Evolutionary conservation across 192 early-diverging fungal species (phyloP).

Genomic region (Podila verticillata): DNA sequence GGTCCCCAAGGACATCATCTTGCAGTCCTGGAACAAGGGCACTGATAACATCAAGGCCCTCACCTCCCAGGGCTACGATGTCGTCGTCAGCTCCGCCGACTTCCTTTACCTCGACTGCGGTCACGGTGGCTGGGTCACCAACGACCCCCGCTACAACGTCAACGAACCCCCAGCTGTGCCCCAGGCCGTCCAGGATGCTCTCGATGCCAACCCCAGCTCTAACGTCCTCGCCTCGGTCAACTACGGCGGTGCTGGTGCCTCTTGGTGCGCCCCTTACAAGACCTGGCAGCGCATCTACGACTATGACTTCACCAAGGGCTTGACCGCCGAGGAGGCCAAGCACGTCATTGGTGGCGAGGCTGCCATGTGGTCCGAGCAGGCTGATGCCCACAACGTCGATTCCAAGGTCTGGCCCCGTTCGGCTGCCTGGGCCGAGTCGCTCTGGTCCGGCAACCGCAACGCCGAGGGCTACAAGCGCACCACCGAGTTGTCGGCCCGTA

Average conservation of each 20-base stretch:
- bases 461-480: slow-evolving; percentile 40
- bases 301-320: slow-evolving; percentile 69
- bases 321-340: slow-evolving; percentile 60
- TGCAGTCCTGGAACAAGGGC: slow-evolving; percentile 77
- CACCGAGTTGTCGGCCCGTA: slow-evolving; percentile 52
- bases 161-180: slow-evolving; percentile 29
- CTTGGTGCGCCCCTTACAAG: slow-evolving; percentile 84
- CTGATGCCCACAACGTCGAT: slow-evolving; percentile 66
- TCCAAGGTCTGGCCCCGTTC: slow-evolving; percentile 75
- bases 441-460: slow-evolving; percentile 75
- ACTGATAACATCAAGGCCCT: slow-evolving; percentile 62
- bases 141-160: slow-evolving; percentile 62
- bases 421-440: slow-evolving; percentile 71
- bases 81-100: slow-evolving; percentile 68
- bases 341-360: slow-evolving; percentile 77
- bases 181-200: slow-evolving; percentile 40
- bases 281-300: slow-evolving; percentile 78
- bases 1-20: slow-evolving; percentile 64
- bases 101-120: slow-evolving; percentile 82
- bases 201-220: slow-evolving; percentile 31
- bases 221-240: slow-evolving; percentile 42
- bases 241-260: slow-evolving; percentile 58
- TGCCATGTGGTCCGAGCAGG: slow-evolving; percentile 77
- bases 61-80: slow-evolving; percentile 69
- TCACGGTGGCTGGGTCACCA: slow-evolving; percentile 74